Base-by-base conservation (phyloP, 2,329 filamentous ascomycete species). In the Penicillium occitanis region DNA sequence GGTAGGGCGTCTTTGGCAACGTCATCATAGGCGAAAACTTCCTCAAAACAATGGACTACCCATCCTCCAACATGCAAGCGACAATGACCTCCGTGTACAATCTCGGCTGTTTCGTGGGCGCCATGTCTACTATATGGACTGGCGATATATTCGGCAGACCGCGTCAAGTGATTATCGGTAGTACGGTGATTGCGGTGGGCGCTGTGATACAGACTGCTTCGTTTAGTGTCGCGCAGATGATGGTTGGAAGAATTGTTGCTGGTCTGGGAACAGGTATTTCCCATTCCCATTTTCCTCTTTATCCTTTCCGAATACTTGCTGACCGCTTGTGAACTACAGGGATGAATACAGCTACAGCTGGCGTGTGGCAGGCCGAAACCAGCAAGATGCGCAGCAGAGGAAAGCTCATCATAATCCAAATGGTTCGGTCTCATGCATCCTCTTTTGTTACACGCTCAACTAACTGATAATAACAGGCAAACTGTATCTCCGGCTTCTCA, bases 181-280 rank as follows among this genome's bases (percentile, higher is more conserved):
- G 61, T 46, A 57, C 61, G 5, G 53, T 63, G 22, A 67, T 67
- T 77, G 77, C 79, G n/a, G 62, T 79, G 0, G 83, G 83, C 4
- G 81, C 82, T 1, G 68, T 79, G 3, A 73, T 85, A 3, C 82
- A 84, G 70, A 77, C 80, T 2, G 75, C 80, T 0, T 78, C 80
- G 0, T 82, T 77, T 68, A 75, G 73, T n/a, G 76, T 79, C 5
- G 69, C 80, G 0, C 81, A 82, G 63, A 76, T 84, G 66, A 78
- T 83, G 42, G 75, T 83, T 7, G 83, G 80, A 1, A 75, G 83
- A 13, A 77, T 83, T 33, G 75, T 85, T 10, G 80, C 83, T 0
- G 83, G 83, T 5, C 69, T 83, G 8, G 83, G 83, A 0, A 79
- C 81, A 50, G 82, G 82, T 59, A 46, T 17, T 51, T 6, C 22